Evolutionary conservation across 106 monocot species (phyloP).

Genomic region (Amphibolis antarctica): DNA sequence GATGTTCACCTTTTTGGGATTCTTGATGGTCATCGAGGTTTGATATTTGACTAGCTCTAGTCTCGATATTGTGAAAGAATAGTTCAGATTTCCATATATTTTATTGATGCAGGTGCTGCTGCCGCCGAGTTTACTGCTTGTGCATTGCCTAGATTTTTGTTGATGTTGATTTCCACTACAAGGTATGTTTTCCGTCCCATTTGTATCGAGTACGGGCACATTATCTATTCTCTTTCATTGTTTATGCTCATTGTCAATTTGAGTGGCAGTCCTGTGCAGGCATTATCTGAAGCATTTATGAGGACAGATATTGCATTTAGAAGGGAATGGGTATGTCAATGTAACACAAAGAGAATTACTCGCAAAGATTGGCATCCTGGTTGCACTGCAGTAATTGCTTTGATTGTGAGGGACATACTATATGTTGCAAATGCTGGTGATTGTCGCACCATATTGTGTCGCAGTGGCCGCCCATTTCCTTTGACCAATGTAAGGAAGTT

Average conservation of each 20-base stretch:
- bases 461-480: constrained; percentile 50
- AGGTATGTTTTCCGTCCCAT: constrained; percentile 20
- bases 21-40: constrained; percentile 98
- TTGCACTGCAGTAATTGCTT: constrained; percentile 67
- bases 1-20: constrained; percentile 71
- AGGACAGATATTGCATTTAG: constrained; percentile 84
- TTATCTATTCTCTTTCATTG: not conserved
- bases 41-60: not conserved
- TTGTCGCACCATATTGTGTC: constrained; percentile 76
- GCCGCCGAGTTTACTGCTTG: constrained; percentile 90
- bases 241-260: constrained; percentile 6
- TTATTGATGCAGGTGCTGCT: constrained; percentile 53
- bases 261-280: constrained; percentile 67
- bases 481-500: constrained; percentile 52
- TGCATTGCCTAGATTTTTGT: constrained; percentile 67
- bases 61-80: no score
- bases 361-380: constrained; percentile 90
- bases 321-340: constrained; percentile 34
- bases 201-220: not conserved
- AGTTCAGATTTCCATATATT: no score
- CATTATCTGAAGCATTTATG: constrained; percentile 64
- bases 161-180: constrained; percentile 20
- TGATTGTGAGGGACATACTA: constrained; percentile 62
- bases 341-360: constrained; percentile 39
- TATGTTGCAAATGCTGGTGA: constrained; percentile 98